These are phyloP conservation scores for Ceratobasidium sp. DNA, from an alignment of 1,284 basidiomycete species.

Conservation along the genomic window DNA sequence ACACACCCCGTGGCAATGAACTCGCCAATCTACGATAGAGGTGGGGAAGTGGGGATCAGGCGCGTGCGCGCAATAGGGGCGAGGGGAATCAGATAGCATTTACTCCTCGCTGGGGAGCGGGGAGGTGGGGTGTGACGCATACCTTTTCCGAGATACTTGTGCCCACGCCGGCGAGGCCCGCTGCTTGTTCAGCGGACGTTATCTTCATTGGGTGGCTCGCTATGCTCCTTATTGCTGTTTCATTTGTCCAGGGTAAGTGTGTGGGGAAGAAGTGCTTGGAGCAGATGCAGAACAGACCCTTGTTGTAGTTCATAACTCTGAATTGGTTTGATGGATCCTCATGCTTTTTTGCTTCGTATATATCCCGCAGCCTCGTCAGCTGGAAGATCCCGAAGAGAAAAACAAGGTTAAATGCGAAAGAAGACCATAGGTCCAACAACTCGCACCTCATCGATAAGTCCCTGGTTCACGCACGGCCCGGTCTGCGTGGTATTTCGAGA, in stretches of 20 bases:
- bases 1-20: conserved; percentile 73
- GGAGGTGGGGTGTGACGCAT: conserved; percentile 39
- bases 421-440: background rate
- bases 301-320: conserved; percentile 42
- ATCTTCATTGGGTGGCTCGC: conserved; percentile 67
- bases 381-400: conserved; percentile 33
- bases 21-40: conserved; percentile 69
- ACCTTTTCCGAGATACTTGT: conserved; percentile 78
- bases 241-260: background rate
- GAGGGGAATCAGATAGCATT: conserved; percentile 25
- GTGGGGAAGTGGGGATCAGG: conserved; percentile 26
- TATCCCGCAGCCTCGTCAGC: conserved; percentile 35
- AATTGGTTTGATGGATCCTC: conserved; percentile 43
- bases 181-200: conserved; percentile 66
- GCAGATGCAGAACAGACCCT: conserved; percentile 10
- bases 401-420: conserved; percentile 31
- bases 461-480: conserved; percentile 37
- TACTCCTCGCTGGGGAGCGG: conserved; percentile 14
- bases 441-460: conserved; percentile 41
- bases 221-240: conserved; percentile 62
- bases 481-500: conserved; percentile 27
- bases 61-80: conserved; percentile 35
- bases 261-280: background rate
- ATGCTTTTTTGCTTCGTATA: conserved; percentile 42
- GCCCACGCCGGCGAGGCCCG: conserved; percentile 69